phyloP scores from a whole-genome alignment of 2,329 filamentous ascomycete genomes.

The Fusarium tuaranense region DNA sequence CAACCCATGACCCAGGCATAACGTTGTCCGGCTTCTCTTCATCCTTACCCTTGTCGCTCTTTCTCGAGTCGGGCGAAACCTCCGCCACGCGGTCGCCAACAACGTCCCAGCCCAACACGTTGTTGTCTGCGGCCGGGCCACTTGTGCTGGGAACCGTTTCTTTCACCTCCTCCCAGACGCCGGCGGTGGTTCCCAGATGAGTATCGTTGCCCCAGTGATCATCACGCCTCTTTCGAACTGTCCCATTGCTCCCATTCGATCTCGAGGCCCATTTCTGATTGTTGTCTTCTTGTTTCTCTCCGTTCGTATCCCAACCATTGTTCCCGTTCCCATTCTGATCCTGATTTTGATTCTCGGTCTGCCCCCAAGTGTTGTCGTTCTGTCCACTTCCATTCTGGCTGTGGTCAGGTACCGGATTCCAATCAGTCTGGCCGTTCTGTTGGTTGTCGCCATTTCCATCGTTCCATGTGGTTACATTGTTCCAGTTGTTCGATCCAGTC shows the following conservation, averaged over 20 bases:
- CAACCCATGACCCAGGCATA: conserved; percentile 50
- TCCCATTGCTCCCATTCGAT: conserved; percentile 34
- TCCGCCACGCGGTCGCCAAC: not conserved
- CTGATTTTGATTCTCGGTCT: not conserved
- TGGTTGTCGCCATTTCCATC: conserved; percentile 24
- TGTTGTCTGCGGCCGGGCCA: conserved; percentile 29
- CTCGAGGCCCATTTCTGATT: conserved; percentile 12
- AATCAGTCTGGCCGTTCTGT: conserved; percentile 4
- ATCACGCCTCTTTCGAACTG: conserved; percentile 23
- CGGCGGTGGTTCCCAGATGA: conserved; percentile 3
- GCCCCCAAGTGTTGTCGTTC: not conserved
- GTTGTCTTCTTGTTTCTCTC: conserved; percentile 19
- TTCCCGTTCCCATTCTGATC: conserved; percentile 2
- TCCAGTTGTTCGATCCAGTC: conserved; percentile 27
- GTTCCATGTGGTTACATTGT: conserved; percentile 24
- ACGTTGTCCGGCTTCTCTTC: conserved; percentile 36
- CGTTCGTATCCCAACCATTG: conserved; percentile 10
- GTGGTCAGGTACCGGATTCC: not conserved
- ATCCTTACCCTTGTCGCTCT: conserved; percentile 4
- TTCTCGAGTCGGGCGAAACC: not conserved
- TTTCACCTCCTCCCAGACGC: conserved; percentile 9
- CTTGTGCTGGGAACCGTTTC: conserved; percentile 13
- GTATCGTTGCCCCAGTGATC: conserved; percentile 40
- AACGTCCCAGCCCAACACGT: conserved; percentile 27
- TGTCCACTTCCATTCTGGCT: conserved; percentile 19